A percentile compares a stretch with the other conserved stretches of the same genome.
phyloP scores from a whole-genome alignment of 1,284 basidiomycete species.

The Fomitopsis schrenkii region DNA sequence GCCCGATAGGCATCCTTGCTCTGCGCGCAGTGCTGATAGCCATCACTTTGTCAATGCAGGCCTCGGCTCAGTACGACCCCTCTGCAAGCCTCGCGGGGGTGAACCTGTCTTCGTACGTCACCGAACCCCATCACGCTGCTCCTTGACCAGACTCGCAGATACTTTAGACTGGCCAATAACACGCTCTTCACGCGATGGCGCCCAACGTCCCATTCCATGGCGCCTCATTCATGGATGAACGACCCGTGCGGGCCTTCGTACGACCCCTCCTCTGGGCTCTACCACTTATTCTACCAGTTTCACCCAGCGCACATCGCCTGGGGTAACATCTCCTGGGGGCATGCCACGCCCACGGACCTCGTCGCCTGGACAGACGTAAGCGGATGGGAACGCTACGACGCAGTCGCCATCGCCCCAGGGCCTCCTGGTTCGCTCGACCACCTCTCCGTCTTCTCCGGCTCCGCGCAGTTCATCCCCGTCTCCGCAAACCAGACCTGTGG shows the following conservation, averaged over 20 bases:
- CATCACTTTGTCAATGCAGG: no score
- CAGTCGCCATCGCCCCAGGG: not conserved
- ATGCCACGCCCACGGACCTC: not conserved
- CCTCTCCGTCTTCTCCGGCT: not conserved
- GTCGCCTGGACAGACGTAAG: not conserved
- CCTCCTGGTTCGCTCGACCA: not conserved
- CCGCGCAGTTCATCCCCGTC: not conserved
- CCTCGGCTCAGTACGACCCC: no score
- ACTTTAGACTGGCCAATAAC: not conserved
- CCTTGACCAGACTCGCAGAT: no score
- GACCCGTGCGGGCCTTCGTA: not conserved
- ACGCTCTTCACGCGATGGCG: constrained; percentile 1
- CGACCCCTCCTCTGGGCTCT: not conserved
- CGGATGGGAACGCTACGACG: not conserved
- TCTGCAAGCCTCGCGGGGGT: no score
- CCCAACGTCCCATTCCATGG: not conserved
- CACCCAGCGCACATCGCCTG: not conserved
- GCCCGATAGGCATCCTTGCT: no score
- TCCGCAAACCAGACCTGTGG: not conserved
- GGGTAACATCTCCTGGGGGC: not conserved
- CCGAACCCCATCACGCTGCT: no score
- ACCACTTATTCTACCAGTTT: not conserved
- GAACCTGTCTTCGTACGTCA: no score
- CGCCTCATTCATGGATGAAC: not conserved
- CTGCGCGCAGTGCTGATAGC: no score